Evolutionary conservation across 2,329 filamentous ascomycete genomes (phyloP), one percentile per base, ranked within the genome.

Genomic region (Colletotrichum agaves): DNA sequence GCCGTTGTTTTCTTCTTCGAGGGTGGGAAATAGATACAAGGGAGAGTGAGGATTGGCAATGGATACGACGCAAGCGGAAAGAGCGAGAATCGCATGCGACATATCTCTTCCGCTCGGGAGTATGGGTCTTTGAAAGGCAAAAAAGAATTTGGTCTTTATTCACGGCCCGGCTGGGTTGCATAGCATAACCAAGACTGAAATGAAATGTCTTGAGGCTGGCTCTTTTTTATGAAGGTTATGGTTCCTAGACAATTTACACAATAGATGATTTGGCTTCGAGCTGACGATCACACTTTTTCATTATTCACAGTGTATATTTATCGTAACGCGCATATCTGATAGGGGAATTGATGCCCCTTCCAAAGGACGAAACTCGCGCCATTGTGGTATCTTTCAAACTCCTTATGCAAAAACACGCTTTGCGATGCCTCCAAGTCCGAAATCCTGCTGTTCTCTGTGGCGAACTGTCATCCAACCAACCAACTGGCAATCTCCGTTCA

Each of bases 221-320:
- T 69, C 62, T 62, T 27, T 27, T 27, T 64, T 61, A 67, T 47
- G 57, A 69, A 56, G 61, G 52, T 61, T 62, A 61, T 41, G 67
- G 67, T 70, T 67, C 67, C 56, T 70, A 65, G 69, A 71, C 46
- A 44, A 63, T 64, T 58, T 53, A 46, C 50, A 67, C 67, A 71
- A 70, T 71, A 71, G 69, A 71, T 58, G 60, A 59, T 60, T 71
- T 62, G 63, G 67, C 67, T 17, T 21, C 52, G 58, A 39, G 60
- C 63, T 65, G 58, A 63, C 49, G 56, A 67, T 70, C 52, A 69
- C 58, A 60, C 39, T 23, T 41, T 43, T 43, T 44, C 53, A 49
- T 61, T 57, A 64, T 43, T n/a, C 35, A 33, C 55, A 49, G 27
- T 61, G 7, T 19, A 47, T 37, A 31, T 27, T 27, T 27, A 31